Conservation (phyloP, 1,284 basidiomycete species). For the Trichosporon inkin region DNA sequence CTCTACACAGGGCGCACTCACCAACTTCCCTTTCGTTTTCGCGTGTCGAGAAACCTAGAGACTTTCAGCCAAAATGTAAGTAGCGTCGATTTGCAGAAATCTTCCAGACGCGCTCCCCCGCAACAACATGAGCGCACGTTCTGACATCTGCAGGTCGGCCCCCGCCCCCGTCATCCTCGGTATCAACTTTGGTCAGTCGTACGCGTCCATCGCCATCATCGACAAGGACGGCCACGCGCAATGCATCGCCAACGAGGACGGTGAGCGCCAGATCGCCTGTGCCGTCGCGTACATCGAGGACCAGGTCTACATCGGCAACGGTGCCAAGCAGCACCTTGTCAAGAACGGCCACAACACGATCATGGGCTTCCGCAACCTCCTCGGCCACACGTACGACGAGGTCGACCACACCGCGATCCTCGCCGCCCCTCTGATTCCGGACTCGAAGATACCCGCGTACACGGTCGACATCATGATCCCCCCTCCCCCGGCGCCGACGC, state of each 20-base stretch:
- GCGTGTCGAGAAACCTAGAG: conserved; percentile 1
- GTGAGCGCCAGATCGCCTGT: conserved; percentile 95
- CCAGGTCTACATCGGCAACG: conserved; percentile 92
- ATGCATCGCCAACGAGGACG: conserved; percentile 97
- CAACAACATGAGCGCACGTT: conserved; percentile 4
- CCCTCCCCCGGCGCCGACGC: conserved; percentile 62
- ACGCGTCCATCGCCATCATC: conserved; percentile 90
- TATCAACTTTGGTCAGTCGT: conserved; percentile 96
- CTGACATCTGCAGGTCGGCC: conserved; percentile 26
- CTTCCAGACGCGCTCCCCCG: not conserved
- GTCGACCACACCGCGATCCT: conserved; percentile 52
- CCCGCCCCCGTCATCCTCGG: conserved; percentile 59
- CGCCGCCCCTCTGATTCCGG: conserved; percentile 59
- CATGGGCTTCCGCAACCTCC: conserved; percentile 84
- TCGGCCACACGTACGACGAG: conserved; percentile 71
- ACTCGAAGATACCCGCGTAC: conserved; percentile 73
- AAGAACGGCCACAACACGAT: conserved; percentile 95
- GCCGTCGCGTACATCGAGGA: conserved; percentile 88
- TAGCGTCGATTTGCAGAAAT: not conserved
- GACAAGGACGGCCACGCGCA: conserved; percentile 91
- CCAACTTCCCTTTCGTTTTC: not conserved
- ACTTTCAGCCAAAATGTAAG: conserved; percentile 16
- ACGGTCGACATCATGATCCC: conserved; percentile 76
- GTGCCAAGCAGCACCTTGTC: conserved; percentile 89
- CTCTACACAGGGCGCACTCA: conserved; percentile 2